These are phyloP conservation scores for Aspergillus taichungensis DNA, from an alignment of 495 filamentous ascomycete genomes.

Conservation along the genomic window DNA sequence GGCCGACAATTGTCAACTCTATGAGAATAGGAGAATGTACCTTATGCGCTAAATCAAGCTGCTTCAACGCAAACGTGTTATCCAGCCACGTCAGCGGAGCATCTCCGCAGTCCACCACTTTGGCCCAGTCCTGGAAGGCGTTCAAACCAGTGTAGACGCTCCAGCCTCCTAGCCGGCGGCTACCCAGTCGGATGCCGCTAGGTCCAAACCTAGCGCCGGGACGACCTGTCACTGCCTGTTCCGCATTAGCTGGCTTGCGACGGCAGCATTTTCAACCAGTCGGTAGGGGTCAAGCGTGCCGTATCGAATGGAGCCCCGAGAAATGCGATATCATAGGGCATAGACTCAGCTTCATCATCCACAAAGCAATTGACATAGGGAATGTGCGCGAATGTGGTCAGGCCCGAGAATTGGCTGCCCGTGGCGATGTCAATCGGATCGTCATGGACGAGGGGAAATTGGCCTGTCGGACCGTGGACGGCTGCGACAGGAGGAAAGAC, in stretches of 20 bases:
- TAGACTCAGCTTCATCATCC: constrained; percentile 6
- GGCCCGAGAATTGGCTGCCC: constrained; percentile 27
- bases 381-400: constrained; percentile 42
- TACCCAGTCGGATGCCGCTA: constrained; percentile 38
- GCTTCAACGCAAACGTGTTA: constrained; percentile 43
- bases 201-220: constrained; percentile 45
- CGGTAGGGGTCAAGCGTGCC: constrained; percentile 5
- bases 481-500: constrained; percentile 27
- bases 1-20: neutral
- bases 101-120: constrained; percentile 45
- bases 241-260: too few species aligned
- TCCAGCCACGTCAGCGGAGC: constrained; percentile 43
- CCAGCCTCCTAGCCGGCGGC: constrained; percentile 32
- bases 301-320: constrained; percentile 45
- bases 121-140: constrained; percentile 36
- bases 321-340: constrained; percentile 24
- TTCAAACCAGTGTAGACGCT: constrained; percentile 39
- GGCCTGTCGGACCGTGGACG: constrained; percentile 5
- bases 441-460: constrained; percentile 12
- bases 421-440: constrained; percentile 17
- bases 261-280: too few species aligned
- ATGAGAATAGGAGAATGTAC: constrained; percentile 6
- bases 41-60: constrained; percentile 39
- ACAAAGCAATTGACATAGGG: constrained; percentile 36
- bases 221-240: constrained; percentile 31